Evolutionary conservation across 169 alveolate species (phyloP).

Genomic region (Plasmodium blacklocki): DNA sequence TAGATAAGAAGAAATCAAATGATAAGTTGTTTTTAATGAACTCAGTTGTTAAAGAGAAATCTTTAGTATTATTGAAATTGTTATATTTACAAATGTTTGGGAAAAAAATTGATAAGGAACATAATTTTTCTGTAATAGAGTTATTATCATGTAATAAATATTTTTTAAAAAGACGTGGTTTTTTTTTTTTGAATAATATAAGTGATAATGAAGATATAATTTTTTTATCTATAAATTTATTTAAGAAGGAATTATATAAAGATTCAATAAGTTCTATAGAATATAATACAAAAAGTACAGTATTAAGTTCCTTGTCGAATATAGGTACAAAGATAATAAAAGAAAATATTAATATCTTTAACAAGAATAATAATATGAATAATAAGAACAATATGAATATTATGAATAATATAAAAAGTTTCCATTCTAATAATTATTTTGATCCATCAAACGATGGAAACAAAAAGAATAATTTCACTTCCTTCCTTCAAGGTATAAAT

Average conservation of each 20-base stretch:
- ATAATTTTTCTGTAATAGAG: conserved; percentile 47
- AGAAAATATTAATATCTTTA: conserved; percentile 16
- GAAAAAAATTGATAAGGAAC: conserved; percentile 48
- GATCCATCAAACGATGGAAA: not conserved
- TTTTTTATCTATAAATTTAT: conserved; percentile 37
- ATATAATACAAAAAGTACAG: not conserved
- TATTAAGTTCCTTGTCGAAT: conserved; percentile 22
- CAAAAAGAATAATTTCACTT: not conserved
- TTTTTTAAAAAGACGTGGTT: conserved; percentile 37
- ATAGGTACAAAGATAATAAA: conserved; percentile 12
- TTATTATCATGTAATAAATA: conserved; percentile 55
- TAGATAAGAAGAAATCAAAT: conserved; percentile 24
- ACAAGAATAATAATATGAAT: not conserved
- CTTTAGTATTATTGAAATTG: conserved; percentile 17
- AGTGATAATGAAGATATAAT: conserved; percentile 41
- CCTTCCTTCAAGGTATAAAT: not conserved
- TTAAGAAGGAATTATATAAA: conserved; percentile 41
- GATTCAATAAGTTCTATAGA: not conserved
- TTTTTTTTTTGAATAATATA: conserved; percentile 26
- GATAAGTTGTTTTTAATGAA: conserved; percentile 26
- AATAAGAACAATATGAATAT: not conserved
- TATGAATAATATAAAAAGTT: not conserved
- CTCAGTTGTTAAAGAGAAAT: conserved; percentile 25
- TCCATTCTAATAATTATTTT: not conserved
- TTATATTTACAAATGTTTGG: conserved; percentile 67